phyloP scores from a whole-genome alignment of 1,284 basidiomycete species.

The Irpex lacteus region DNA sequence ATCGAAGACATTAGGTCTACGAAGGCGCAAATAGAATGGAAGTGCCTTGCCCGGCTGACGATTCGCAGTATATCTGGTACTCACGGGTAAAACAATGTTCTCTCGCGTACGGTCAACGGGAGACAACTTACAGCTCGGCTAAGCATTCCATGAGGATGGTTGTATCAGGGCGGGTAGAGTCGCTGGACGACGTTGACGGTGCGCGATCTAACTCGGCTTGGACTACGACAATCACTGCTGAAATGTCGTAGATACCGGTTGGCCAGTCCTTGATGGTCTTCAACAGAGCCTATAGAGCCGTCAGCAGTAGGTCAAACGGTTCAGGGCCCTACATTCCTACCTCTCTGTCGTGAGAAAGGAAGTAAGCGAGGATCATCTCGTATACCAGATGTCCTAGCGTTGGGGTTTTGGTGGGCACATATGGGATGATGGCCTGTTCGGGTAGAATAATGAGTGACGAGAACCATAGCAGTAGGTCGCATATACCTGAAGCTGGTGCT shows the following conservation, averaged over 20 bases:
- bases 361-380: conserved; percentile 92
- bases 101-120: neutral
- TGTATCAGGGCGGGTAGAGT: conserved; percentile 36
- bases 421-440: conserved; percentile 80
- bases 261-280: conserved; percentile 89
- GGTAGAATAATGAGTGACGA: neutral
- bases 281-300: conserved; percentile 57
- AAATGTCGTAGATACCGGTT: conserved; percentile 84
- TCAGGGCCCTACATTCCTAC: conserved; percentile 38
- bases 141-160: conserved; percentile 86
- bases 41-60: conserved; percentile 93
- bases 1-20: conserved; percentile 89
- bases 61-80: conserved; percentile 72
- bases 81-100: neutral
- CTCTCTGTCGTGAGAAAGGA: conserved; percentile 74
- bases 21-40: conserved; percentile 84
- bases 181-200: conserved; percentile 44
- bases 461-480: neutral
- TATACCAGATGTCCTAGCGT: conserved; percentile 85
- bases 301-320: neutral
- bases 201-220: conserved; percentile 76
- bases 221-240: conserved; percentile 85
- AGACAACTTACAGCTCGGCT: conserved; percentile 73
- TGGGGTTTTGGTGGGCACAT: conserved; percentile 82
- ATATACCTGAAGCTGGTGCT: conserved; percentile 74